Base-by-base conservation (phyloP, 2,329 filamentous ascomycete genomes). In the Daldinia eschscholtzii region DNA sequence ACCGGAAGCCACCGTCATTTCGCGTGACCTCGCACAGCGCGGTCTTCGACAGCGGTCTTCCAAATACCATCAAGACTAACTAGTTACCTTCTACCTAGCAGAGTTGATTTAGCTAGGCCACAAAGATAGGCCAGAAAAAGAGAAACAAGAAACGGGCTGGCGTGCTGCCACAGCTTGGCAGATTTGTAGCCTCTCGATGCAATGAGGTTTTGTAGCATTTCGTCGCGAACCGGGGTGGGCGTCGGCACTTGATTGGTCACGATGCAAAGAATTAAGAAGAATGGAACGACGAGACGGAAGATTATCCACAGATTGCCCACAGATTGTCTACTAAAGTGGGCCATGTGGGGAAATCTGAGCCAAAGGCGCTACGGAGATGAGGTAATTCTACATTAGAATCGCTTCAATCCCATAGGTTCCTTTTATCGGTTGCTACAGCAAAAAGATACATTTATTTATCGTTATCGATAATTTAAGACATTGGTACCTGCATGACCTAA, bases 201-300 rank as follows among this genome's bases (percentile, higher is more conserved):
- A 58, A 61, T 67, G 67, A 70, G 20, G 67, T 70, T 67, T 33
- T 66, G 57, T 64, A 33, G 65, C 61, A 65, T 63, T 66, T 62
- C 46, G 75, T 76, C 70, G 73, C 73, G 30, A 67, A 50, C 71
- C 46, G 67, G 70, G 68, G 67, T 62, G 56, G 65, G 61, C 30
- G 13, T 59, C 33, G 60, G 28, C 28, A 66, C 70, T 73, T 73
- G 73, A 75, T 73, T 76, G 75, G 74, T 69, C 57, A 64, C 60
- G 64, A 74, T 67, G 57, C 61, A 72, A 69, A 67, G 70, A 70
- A 62, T 69, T 48, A 28, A 60, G 46, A 48, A 64, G 13, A 57
- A 55, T 66, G 70, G 65, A 66, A 71, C 68, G 48, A 64, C 42
- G 42, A 65, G 65, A 65, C 57, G 57, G 64, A 44, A 56, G 13